Base-by-base conservation (phyloP, 306 rosid genomes). In the Astragalus membranaceus region DNA sequence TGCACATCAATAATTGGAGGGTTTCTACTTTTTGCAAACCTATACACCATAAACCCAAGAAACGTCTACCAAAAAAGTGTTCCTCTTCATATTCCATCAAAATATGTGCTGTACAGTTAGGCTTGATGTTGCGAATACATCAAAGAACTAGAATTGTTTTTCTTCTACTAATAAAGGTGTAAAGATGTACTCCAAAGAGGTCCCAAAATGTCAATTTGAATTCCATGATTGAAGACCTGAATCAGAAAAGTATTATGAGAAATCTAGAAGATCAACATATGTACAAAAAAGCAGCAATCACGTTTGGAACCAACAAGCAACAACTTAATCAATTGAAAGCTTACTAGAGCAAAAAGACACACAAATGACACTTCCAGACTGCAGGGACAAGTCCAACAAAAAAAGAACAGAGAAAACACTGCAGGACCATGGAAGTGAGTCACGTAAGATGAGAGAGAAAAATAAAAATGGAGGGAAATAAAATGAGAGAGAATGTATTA, bases 161-260 rank as follows among this genome's bases (percentile, higher is more conserved):
- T 67, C 58, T 15, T 43, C 50, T 35, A 39, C 50, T 43, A 42
- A 51, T 26, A 26, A 3, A 26, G 30, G 3, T 26, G 23, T 20
- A 20, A 20, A 20, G 23, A 20, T 15, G 64, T 6, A 63, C 42
- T 63, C 73, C 67, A 42, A 59, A 47, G 47, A 55, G 32, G 47
- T 58, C 36, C 29, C 16, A 55, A 69, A 84, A 53, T 64, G 80
- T 15, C 69, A 23, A 51, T 33, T 68, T 58, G 52, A 70, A 74
- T 52, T 35, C 64, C 62, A 37, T 39, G 51, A 48, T 62, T 48
- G 78, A 78, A 79, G 64, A 62, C 64, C 90, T 81, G 84, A 48
- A 81, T 47, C 63, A 82, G 53, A 77, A 74, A 69, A n/a, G 64
- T 60, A 53, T 23, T 17, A 47, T 74, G 14, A 37, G 59, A 65